phyloP scores from a whole-genome alignment of 345 rosid genomes.

The Melaleuca alternifolia region DNA sequence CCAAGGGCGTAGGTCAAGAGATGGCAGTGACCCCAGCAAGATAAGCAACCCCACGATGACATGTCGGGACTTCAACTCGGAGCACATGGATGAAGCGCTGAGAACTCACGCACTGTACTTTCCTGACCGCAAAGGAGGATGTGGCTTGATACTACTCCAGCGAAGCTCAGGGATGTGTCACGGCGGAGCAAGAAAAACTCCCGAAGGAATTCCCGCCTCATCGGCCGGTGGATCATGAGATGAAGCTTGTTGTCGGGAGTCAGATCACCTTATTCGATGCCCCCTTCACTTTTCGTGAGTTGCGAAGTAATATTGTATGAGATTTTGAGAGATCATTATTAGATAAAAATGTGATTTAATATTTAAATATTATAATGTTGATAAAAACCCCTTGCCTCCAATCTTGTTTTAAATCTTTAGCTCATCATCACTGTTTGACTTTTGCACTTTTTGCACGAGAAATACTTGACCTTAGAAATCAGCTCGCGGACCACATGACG shows the following conservation, averaged over 20 bases:
- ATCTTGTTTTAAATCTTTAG: too few relatives aligned
- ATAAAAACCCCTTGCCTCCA: too few relatives aligned
- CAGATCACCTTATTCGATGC: not conserved
- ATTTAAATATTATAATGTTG: not conserved
- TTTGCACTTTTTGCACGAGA: not conserved
- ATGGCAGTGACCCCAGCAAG: not conserved
- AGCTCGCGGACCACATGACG: not conserved
- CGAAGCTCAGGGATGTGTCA: not conserved
- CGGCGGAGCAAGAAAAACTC: not conserved
- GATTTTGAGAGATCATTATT: not conserved
- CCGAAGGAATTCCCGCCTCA: not conserved
- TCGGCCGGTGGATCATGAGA: not conserved
- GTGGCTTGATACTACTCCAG: too few relatives aligned
- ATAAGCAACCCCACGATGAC: not conserved
- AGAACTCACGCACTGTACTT: not conserved
- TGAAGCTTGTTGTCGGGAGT: not conserved
- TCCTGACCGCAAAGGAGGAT: too few relatives aligned
- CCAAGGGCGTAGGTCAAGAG: not conserved
- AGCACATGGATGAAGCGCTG: not conserved
- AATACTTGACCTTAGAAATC: not conserved
- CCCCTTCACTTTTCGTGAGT: not conserved
- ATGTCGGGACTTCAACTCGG: not conserved
- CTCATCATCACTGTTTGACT: not conserved
- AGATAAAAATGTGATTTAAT: accelerated
- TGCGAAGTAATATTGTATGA: not conserved